Evolutionary conservation across 2,329 filamentous ascomycete species (phyloP), one percentile per base, ranked within the genome.

Genomic region (Colletotrichum truncatum): DNA sequence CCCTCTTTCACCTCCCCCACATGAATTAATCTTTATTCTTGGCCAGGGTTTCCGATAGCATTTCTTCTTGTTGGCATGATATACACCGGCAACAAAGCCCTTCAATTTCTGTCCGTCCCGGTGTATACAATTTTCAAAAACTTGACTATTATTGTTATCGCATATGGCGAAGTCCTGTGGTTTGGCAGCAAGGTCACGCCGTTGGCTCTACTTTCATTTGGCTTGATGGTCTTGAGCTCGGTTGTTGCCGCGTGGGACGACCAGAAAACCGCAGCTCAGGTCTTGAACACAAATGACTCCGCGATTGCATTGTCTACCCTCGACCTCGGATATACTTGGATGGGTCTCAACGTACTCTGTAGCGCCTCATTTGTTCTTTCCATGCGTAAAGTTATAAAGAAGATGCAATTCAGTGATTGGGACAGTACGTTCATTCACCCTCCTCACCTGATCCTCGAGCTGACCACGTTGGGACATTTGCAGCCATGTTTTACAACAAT

Each of bases 81-180:
- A 80, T 99, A 98, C 82, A 98, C 96, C 59, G 91, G 93, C 74
- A 96, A 93, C 74, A 98, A 98, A 84, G 94, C 96, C 18, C 89
- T 99, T 45, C 94, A 98, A 81, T 98, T 91, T 80, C 91, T 99
- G 66, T 98, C 94, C 30, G 97, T 99, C 60, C 96, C 96, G 25
- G 96, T 99, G 23, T 99, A 99, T 82, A 99, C 96, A 57, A 99
- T 99, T 77, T 99, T 99, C 87, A 99, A 99, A 87, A 99, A 99
- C 83, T 81, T 99, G 84, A 98, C 96, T 67, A 99, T 97, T 78
- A 98, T 99, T 73, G 89, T 98, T 69, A 99, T 98, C 74, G 96
- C 96, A 60, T 99, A 99, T 72, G 96, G 96, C 71, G 96, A 99
- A 81, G 95, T 99, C 25, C 86, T 99, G 55, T 98, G 95, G 94